Base-by-base conservation (phyloP, 2,329 filamentous ascomycete species). In the Aspergillus nomiae region DNA sequence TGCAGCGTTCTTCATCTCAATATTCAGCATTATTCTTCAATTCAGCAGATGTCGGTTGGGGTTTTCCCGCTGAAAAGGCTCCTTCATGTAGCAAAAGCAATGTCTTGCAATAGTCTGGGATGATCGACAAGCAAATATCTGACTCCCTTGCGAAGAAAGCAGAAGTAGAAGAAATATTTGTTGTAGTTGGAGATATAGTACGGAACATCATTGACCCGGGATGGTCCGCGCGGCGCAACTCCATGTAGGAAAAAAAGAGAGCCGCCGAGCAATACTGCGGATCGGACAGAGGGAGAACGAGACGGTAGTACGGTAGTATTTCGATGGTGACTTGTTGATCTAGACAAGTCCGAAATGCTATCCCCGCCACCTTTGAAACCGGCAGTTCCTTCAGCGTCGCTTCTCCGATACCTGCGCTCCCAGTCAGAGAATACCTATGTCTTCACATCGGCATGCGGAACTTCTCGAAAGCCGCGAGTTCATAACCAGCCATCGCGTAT, bases 401-500 rank as follows among this genome's bases (percentile, higher is more conserved):
- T 94, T 24, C 82, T 95, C 66, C 88, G 88, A 69, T 94, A 92
- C 76, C 83, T 95, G 66, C 88, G 87, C 68, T 86, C 83, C 59
- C 91, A 94, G 76, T 87, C 90, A 67, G 85, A 90, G 69, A 82
- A 82, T 60, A 73, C 85, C 53, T 81, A 79, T 65, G 85, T 86
- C 70, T 83, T 85, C 75, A 80, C 74, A 48, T 69, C 73, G 62
- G 56, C 68, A 68, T 72, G 72, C 57, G 66, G 62, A 59, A 55
- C 61, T 46, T 54, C 61, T 59, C 65, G 59, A 58, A 67, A 62
- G 28, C 55, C 46, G 53, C 63, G 61, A 58, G 61, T 56, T 62
- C 58, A 58, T 50, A 58, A 59, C 56, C 54, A 59, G 56, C 59
- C 64, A 59, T 67, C 65, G 63, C 64, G 57, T 28, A 43, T 62